phyloP scores from a whole-genome alignment of 345 rosid species.

The Populus tremula region DNA sequence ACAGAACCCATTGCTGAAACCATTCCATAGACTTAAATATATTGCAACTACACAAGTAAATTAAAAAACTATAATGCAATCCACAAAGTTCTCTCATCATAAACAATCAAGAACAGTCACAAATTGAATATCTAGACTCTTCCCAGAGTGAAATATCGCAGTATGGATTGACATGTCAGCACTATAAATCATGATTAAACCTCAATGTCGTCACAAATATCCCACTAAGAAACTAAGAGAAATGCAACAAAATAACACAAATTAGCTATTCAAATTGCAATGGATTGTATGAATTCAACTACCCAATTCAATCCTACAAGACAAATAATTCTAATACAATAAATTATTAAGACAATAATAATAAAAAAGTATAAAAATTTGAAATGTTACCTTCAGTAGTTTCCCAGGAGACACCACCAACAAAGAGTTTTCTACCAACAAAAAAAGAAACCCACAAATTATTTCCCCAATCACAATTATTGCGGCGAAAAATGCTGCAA shows the following conservation, averaged over 20 bases:
- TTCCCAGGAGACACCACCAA: constrained; percentile 37
- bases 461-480: background rate
- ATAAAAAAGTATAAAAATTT: background rate
- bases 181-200: background rate
- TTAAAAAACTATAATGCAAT: background rate
- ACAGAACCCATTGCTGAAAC: background rate
- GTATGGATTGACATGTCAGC: background rate
- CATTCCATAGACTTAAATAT: background rate
- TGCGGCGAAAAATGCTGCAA: background rate
- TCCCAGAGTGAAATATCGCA: background rate
- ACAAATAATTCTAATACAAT: background rate
- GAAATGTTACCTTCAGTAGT: constrained; percentile 23
- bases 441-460: constrained; percentile 13
- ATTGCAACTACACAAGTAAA: background rate
- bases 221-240: background rate
- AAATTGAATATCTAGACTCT: background rate
- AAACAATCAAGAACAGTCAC: background rate
- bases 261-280: background rate
- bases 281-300: background rate
- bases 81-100: background rate
- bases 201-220: background rate
- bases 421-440: constrained; percentile 34
- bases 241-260: background rate
- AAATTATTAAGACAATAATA: background rate
- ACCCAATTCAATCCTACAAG: background rate